Conservation (phyloP, 345 rosid species). For the Eucalyptus polyanthemos region DNA sequence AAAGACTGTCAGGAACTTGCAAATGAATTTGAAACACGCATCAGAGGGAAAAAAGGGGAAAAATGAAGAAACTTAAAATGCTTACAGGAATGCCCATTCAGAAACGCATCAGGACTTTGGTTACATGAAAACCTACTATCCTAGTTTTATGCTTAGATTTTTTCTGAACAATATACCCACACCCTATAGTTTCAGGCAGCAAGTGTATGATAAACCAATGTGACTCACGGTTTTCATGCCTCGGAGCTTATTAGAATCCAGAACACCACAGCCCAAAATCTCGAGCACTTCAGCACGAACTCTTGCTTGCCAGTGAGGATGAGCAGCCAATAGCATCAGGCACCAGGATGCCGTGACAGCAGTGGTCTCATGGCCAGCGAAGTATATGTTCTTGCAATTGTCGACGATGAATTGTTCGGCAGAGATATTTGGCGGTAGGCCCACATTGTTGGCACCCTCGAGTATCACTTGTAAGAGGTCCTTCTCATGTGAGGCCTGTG, state of each 20-base stretch:
- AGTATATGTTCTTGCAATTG: slow-evolving; percentile 40
- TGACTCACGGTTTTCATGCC: slow-evolving; percentile 10
- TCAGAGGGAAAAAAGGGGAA: neutral
- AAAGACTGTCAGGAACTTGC: neutral
- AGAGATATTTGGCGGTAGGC: neutral
- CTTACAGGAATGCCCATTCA: neutral
- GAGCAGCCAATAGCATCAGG: slow-evolving; percentile 16
- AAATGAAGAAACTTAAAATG: neutral
- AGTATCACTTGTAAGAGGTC: slow-evolving; percentile 30
- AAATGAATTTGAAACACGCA: neutral
- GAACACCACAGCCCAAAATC: neutral
- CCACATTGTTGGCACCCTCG: slow-evolving; percentile 1
- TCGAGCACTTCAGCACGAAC: slow-evolving; percentile 19
- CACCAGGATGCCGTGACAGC: slow-evolving; percentile 22
- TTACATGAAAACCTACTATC: neutral
- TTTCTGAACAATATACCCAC: neutral
- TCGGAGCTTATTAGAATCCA: slow-evolving; percentile 4
- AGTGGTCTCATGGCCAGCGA: slow-evolving; percentile 38
- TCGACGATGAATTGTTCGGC: slow-evolving; percentile 20
- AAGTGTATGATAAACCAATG: neutral
- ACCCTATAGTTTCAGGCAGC: neutral
- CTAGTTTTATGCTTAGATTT: neutral
- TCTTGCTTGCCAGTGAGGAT: slow-evolving; percentile 40
- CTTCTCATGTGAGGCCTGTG: neutral
- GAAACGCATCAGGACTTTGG: neutral